Evolutionary conservation across 2,329 filamentous ascomycete genomes (phyloP), one percentile per base, ranked within the genome.

Genomic region (Ophidiomyces ophidiicola): DNA sequence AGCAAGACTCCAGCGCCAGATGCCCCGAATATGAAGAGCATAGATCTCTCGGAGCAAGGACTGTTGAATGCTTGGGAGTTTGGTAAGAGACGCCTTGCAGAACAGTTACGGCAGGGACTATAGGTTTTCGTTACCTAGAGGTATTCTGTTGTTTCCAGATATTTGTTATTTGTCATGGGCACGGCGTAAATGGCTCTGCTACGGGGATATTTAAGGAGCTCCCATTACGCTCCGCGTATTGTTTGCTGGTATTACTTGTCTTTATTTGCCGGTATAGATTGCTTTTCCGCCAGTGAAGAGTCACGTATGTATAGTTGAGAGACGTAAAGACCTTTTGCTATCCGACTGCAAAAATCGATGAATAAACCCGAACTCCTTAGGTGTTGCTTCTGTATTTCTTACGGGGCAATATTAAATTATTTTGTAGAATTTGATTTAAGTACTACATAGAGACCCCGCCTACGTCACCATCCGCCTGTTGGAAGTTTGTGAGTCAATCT

Each of bases 41-140:
- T 96, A 62, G 88, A 96, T 60, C 76, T 96, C 41, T 92, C 85
- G 54, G 88, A 96, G 64, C 86, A 94, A 64, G 88, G 88, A 36
- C 76, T 96, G 60, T 78, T 94, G 63, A 94, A 94, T 66, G 71
- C 88, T 50, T 90, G 87, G 63, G 84, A 94, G 60, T 81, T 94
- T 60, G 88, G 87, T 59, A 92, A 90, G 71, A 80, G 80, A 53
- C 88, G 93, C 64, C 65, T 94, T 56, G 82, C 84, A 31, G 87
- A 94, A 65, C 81, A 86, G 72, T 70, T 94, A 71, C 77, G 88
- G 58, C 84, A 92, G 63, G 82, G 83, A 14, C 62, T 86, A 60
- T 85, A 64, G 70, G 43, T 46, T 26, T 42, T 32, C 19, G 56
- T 48, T 34, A 41, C 35, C 34, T 39, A 18, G 37, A 32, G 32